These are phyloP conservation scores for Neonothopanus nambi DNA, from an alignment of 1,284 basidiomycete genomes.

Conservation along the genomic window DNA sequence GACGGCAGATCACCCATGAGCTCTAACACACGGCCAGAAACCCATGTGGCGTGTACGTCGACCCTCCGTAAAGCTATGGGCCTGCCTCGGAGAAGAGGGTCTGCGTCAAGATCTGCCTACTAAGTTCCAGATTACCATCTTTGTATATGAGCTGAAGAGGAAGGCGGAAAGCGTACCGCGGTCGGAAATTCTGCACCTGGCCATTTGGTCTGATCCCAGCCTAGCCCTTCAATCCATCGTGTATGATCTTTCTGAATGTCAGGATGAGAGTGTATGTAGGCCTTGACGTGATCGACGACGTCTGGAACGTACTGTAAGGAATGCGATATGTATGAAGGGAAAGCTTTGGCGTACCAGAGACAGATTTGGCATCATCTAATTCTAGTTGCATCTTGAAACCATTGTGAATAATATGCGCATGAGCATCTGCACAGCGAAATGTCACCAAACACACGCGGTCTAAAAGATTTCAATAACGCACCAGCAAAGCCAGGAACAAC, in stretches of 20 bases:
- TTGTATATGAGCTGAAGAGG: neutral
- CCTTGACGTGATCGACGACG: conserved; percentile 46
- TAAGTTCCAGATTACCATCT: neutral
- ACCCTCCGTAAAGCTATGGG: conserved; percentile 46
- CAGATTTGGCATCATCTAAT: conserved; percentile 59
- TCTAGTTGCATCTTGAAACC: conserved; percentile 70
- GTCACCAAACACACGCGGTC: neutral
- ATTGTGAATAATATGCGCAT: conserved; percentile 29
- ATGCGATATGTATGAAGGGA: neutral
- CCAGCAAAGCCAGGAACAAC: conserved; percentile 74
- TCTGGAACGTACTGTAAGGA: conserved; percentile 7
- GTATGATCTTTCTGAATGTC: conserved; percentile 42
- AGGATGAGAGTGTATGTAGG: conserved; percentile 59
- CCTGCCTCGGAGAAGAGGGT: conserved; percentile 38
- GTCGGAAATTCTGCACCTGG: conserved; percentile 70
- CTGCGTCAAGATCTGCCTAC: conserved; percentile 57
- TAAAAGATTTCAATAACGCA: conserved; percentile 24
- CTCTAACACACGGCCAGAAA: conserved; percentile 33
- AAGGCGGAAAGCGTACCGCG: conserved; percentile 50
- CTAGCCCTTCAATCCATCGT: conserved; percentile 83
- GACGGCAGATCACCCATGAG: conserved; percentile 26
- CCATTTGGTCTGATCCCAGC: conserved; percentile 93
- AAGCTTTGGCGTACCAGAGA: conserved; percentile 45
- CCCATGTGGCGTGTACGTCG: conserved; percentile 58
- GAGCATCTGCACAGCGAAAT: conserved; percentile 12